phyloP scores from a whole-genome alignment of 805 yeast species.

The Kazachstania africana region DNA sequence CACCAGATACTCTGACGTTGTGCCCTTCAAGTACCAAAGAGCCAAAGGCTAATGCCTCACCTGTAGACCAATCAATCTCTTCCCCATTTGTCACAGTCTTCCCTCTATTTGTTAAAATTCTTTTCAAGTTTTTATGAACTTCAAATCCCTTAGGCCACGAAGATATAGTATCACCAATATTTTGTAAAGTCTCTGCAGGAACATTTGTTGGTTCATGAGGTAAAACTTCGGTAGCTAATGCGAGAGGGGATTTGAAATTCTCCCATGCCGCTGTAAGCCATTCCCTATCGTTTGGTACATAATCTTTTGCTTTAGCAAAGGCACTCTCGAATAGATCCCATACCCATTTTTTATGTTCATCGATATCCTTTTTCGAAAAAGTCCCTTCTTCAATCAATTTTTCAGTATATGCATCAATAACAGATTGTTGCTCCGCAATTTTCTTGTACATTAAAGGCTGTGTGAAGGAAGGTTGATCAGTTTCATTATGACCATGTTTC shows the following conservation, averaged over 20 bases:
- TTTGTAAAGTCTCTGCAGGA: conserved; percentile 54
- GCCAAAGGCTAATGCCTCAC: conserved; percentile 97
- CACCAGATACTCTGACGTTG: conserved; percentile 96
- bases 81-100: conserved; percentile 81
- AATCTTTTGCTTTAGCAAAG: conserved; percentile 77
- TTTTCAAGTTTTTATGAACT: conserved; percentile 89
- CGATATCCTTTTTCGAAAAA: conserved; percentile 80
- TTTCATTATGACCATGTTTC: conserved; percentile 97
- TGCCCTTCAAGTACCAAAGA: conserved; percentile 84
- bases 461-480: conserved; percentile 98
- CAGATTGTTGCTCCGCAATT: conserved; percentile 81
- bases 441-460: conserved; percentile 95
- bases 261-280: conserved; percentile 99
- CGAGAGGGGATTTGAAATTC: conserved; percentile 95
- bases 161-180: conserved; percentile 68
- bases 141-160: conserved; percentile 80
- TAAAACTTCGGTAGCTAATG: conserved; percentile 86
- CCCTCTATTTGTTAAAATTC: conserved; percentile 80
- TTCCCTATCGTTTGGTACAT: conserved; percentile 83
- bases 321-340: conserved; percentile 91
- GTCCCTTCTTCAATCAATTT: conserved; percentile 77
- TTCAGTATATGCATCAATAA: conserved; percentile 73
- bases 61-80: conserved; percentile 98
- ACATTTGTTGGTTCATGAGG: conserved; percentile 96
- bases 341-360: conserved; percentile 96